Percentiles rank a stretch among this genome's conserved stretches.
Conservation (phyloP, 192 early-diverging fungal genomes). For the Coemansia sp. region DNA sequence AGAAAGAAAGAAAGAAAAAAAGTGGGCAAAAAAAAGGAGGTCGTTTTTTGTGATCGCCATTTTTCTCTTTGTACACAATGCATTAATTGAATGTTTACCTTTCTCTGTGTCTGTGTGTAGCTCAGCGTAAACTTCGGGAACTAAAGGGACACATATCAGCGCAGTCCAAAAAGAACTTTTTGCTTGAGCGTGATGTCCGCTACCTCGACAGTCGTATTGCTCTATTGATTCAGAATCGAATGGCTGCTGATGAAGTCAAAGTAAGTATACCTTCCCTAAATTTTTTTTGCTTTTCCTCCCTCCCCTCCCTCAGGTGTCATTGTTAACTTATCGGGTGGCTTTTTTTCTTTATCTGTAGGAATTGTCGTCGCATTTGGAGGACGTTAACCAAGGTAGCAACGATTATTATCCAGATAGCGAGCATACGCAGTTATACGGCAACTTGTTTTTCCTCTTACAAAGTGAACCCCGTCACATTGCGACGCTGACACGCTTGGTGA, state of each 20-base stretch:
- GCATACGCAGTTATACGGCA: slow-evolving; percentile 85
- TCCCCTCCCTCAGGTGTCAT: slow-evolving; percentile 1
- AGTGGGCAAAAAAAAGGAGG: not conserved
- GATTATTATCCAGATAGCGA: slow-evolving; percentile 77
- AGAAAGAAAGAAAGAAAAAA: not conserved
- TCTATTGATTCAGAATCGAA: slow-evolving; percentile 90
- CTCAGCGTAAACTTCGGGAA: slow-evolving; percentile 82
- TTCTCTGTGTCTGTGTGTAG: slow-evolving; percentile 42
- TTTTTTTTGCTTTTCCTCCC: not conserved
- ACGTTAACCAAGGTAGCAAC: slow-evolving; percentile 52
- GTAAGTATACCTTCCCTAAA: slow-evolving; percentile 14
- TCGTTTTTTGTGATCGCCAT: slow-evolving; percentile 7
- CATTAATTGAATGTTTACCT: slow-evolving; percentile 13
- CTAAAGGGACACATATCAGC: slow-evolving; percentile 88
- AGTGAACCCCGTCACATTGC: slow-evolving; percentile 92
- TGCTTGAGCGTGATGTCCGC: slow-evolving; percentile 90
- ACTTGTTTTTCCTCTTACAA: slow-evolving; percentile 92
- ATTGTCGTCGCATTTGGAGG: slow-evolving; percentile 56
- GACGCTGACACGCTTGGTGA: slow-evolving; percentile 79
- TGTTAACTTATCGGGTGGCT: not conserved
- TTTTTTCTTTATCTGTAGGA: slow-evolving; percentile 23
- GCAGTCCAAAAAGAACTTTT: slow-evolving; percentile 95
- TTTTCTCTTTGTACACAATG: slow-evolving; percentile 15
- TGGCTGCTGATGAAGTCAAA: slow-evolving; percentile 85
- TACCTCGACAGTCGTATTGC: slow-evolving; percentile 92